A percentile compares a stretch with the other conserved stretches of the same genome.
These are phyloP conservation scores for Sporisorium iseilematis-ciliati DNA, from an alignment of 1,284 basidiomycete species.

Conservation along the genomic window DNA sequence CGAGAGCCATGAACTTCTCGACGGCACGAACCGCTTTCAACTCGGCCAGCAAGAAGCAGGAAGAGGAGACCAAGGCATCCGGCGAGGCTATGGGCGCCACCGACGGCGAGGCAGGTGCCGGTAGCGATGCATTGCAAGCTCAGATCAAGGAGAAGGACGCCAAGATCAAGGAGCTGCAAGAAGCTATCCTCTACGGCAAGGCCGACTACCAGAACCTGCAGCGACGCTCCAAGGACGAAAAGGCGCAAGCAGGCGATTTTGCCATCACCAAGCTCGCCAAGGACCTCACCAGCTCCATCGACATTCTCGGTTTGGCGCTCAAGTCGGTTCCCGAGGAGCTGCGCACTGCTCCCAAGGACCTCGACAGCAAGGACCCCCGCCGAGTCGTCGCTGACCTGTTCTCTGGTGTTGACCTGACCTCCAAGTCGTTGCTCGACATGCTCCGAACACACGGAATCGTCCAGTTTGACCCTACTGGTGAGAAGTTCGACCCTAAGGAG, in stretches of 20 bases:
- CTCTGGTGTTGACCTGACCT: constrained; percentile 90
- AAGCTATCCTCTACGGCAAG: constrained; percentile 67
- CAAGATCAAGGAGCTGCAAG: constrained; percentile 68
- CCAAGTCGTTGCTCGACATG: constrained; percentile 87
- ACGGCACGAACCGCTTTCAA: constrained; percentile 25
- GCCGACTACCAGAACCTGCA: constrained; percentile 96
- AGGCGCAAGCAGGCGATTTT: constrained; percentile 90
- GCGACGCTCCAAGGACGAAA: constrained; percentile 88
- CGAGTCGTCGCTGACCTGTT: constrained; percentile 71
- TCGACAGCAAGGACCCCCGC: constrained; percentile 64
- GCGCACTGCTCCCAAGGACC: constrained; percentile 66
- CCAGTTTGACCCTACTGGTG: constrained; percentile 89
- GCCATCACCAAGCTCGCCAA: constrained; percentile 90
- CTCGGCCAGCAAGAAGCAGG: constrained; percentile 48
- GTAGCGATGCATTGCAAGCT: constrained; percentile 41
- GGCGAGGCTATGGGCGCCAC: constrained; percentile 58
- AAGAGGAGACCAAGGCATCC: constrained; percentile 48
- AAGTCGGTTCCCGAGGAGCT: constrained; percentile 77
- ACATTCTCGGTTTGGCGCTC: constrained; percentile 89
- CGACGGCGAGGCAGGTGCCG: constrained; percentile 29
- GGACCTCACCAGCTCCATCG: constrained; percentile 90
- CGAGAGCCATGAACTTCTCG: constrained; percentile 42
- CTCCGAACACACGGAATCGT: constrained; percentile 91
- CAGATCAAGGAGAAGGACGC: constrained; percentile 68
- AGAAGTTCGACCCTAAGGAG: constrained; percentile 91